These are phyloP conservation scores for Laguncularia racemosa DNA, from an alignment of 345 rosid species.

Conservation along the genomic window DNA sequence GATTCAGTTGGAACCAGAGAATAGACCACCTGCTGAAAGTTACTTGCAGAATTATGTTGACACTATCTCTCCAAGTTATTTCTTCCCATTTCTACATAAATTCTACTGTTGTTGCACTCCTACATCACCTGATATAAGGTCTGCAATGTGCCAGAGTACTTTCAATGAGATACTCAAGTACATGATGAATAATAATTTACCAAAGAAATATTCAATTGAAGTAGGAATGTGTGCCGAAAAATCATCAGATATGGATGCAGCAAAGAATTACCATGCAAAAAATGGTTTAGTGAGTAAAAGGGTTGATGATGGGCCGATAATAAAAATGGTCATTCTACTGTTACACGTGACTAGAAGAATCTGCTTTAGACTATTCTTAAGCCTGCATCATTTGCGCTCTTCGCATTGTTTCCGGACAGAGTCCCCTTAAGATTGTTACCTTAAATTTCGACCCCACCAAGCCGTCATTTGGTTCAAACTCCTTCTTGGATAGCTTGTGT, in stretches of 20 bases:
- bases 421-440: too few relatives aligned
- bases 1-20: slow-evolving; percentile 98
- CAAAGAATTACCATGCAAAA: slow-evolving; percentile 25
- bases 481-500: too few relatives aligned
- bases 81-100: slow-evolving; percentile 88
- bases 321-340: slow-evolving; percentile 25
- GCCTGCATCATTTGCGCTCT: too few relatives aligned
- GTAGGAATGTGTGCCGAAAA: slow-evolving; percentile 17
- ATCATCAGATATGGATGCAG: slow-evolving; percentile 34
- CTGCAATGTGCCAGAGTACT: slow-evolving; percentile 85
- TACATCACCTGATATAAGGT: slow-evolving; percentile 93
- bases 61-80: slow-evolving; percentile 76
- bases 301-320: slow-evolving; percentile 32
- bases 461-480: too few relatives aligned
- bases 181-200: slow-evolving; percentile 55
- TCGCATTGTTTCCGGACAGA: too few relatives aligned
- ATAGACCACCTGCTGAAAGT: slow-evolving; percentile 79
- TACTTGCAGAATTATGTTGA: slow-evolving; percentile 77
- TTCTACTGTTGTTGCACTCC: slow-evolving; percentile 97
- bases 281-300: slow-evolving; percentile 28
- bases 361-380: too few relatives aligned
- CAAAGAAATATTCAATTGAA: slow-evolving; percentile 28
- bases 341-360: slow-evolving; percentile 32
- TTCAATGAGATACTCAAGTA: slow-evolving; percentile 89
- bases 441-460: too few relatives aligned